Evolutionary conservation across 495 filamentous ascomycete species (phyloP), one percentile per base, ranked within the genome.

Genomic region (Lepraria neglecta): DNA sequence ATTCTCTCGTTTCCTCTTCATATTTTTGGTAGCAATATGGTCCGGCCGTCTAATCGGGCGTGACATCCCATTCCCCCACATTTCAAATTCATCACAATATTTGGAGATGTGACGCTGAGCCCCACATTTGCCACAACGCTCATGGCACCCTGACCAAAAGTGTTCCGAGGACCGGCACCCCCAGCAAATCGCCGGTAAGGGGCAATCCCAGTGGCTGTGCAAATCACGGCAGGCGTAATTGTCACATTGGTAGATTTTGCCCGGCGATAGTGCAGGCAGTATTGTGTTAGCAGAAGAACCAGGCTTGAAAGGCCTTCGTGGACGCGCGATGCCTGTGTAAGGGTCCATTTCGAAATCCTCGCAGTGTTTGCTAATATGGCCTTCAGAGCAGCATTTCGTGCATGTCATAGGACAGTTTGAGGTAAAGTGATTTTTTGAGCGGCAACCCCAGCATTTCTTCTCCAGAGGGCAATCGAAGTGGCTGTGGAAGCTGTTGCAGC

Each of bases 351-450:
- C 45, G 35, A 59, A 59, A 15, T 59, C 44, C 31, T 59, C 44
- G 17, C 56, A 59, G n/a, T 38, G 21, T 24, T 58, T 58, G 15
- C 10, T 24, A 6, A 28, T 31, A 42, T 58, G 56, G n/a, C 56
- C 42, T 33, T 6, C 28, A 19, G 21, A n/a, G 10, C 27, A 40
- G 9, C 56, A 58, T 2, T 35, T 19, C 10, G 43, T 44, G n/a
- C 56, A 58, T 19, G 56, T 58, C 56, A 58, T 58, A 1, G 56
- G 56, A 46, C 56, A 58, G 30, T 11, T 17, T 19, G 56, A 58
- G 7, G 42, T 46, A 31, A 45, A 58, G n/a, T 58, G 56, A 15
- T 17, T 48, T 10, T 11, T 47, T 10, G 56, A 43, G 14, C 56
- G 56, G 24, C 56, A 58, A 28, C 56, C 56, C 56, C 56, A 58